A percentile compares a stretch with the other conserved stretches of the same genome.
Evolutionary conservation across 2,329 filamentous ascomycete species (phyloP).

Genomic region (Aureobasidium sp.): DNA sequence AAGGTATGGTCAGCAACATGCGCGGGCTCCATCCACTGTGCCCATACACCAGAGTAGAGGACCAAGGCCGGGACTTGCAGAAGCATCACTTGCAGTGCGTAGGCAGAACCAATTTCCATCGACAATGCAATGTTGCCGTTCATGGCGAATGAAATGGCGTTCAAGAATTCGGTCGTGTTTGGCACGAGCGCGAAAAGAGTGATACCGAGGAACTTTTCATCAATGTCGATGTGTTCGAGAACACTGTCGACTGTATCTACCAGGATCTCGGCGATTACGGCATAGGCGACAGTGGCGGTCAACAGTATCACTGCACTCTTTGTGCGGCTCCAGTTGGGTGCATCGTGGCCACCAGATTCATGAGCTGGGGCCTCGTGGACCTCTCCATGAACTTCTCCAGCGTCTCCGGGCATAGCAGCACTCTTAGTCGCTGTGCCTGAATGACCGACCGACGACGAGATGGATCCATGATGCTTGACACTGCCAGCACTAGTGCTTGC

Average conservation of each 20-base stretch:
- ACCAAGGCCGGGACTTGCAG: constrained; percentile 91
- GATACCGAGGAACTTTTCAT: constrained; percentile 96
- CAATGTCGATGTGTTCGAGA: constrained; percentile 78
- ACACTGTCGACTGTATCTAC: constrained; percentile 98
- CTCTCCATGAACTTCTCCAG: constrained; percentile 33
- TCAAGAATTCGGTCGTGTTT: constrained; percentile 97
- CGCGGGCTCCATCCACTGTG: constrained; percentile 45
- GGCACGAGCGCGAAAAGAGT: constrained; percentile 94
- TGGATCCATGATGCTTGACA: constrained; percentile 24
- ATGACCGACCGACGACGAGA: background rate
- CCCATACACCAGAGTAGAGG: constrained; percentile 76
- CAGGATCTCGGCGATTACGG: constrained; percentile 93
- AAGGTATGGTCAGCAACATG: constrained; percentile 61
- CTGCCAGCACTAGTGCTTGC: constrained; percentile 23
- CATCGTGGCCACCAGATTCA: constrained; percentile 72
- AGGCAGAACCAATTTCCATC: constrained; percentile 98
- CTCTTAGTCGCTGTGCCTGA: constrained; percentile 6
- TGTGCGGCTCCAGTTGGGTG: constrained; percentile 92
- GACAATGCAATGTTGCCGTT: constrained; percentile 97
- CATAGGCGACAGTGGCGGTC: constrained; percentile 83
- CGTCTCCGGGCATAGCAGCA: constrained; percentile 28
- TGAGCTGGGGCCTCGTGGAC: constrained; percentile 44
- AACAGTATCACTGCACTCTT: constrained; percentile 89
- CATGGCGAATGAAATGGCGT: constrained; percentile 99
- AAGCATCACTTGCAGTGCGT: constrained; percentile 91